A percentile compares a stretch with the other conserved stretches of the same genome.
Conservation (phyloP, 257 asterid species). For the Marsdenia floribunda region DNA sequence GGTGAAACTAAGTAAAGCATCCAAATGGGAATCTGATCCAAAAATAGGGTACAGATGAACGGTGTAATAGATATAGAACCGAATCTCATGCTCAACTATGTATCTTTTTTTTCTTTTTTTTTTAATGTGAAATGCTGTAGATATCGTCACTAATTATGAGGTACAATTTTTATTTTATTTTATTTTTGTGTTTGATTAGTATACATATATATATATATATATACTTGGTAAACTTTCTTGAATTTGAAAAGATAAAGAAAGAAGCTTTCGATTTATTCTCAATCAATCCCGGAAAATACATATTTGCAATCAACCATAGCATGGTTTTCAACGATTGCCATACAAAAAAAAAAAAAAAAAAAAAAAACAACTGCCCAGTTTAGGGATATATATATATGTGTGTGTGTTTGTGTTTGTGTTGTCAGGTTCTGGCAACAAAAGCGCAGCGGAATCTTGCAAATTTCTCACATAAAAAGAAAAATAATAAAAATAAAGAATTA, state of each 20-base stretch:
- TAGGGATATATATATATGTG: neutral
- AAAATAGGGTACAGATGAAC: constrained; percentile 6
- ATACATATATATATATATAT: no score
- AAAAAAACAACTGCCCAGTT: neutral
- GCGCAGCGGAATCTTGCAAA: neutral
- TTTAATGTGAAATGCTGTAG: constrained; percentile 1
- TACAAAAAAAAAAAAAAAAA: neutral
- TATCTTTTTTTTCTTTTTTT: neutral
- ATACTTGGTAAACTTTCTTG: neutral
- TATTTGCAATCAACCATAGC: neutral
- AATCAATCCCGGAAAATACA: neutral
- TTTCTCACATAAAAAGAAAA: no score
- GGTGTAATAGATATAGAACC: neutral
- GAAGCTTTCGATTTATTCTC: neutral
- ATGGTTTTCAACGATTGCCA: neutral
- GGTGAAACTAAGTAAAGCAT: constrained; percentile 7
- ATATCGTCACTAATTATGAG: neutral
- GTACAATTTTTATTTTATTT: no score
- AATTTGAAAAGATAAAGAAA: neutral
- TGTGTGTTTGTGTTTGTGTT: no score
- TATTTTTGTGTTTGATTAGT: no score
- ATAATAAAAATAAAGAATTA: neutral
- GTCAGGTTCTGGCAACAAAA: neutral
- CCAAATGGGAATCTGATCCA: constrained; percentile 17
- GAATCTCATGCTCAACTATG: constrained; percentile 9